A percentile compares a stretch with the other conserved stretches of the same genome.
Conservation (phyloP, 108 stramenopile species). For the Cyclotella cryptica region DNA sequence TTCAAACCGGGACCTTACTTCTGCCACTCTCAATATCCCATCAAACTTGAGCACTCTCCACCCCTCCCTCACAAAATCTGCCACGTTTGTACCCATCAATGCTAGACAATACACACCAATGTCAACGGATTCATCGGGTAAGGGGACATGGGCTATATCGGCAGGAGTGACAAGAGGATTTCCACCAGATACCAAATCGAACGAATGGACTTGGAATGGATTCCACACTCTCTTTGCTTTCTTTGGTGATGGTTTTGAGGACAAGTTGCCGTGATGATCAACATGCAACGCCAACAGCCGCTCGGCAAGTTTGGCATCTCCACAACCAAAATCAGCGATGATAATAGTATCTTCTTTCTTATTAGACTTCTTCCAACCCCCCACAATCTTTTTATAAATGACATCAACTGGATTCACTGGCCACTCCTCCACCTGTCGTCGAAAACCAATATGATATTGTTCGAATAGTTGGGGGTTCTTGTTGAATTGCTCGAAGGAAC, state of each 20-base stretch:
- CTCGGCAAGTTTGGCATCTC: slow-evolving; percentile 94
- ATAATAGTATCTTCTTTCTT: slow-evolving; percentile 28
- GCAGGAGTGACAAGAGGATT: slow-evolving; percentile 92
- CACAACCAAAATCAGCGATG: slow-evolving; percentile 99
- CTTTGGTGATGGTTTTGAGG: slow-evolving; percentile 11
- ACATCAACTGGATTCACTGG: slow-evolving; percentile 97
- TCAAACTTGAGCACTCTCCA: slow-evolving; percentile 84
- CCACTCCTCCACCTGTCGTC: slow-evolving; percentile 95
- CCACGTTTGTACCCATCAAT: slow-evolving; percentile 97
- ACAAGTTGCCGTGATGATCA: slow-evolving; percentile 17
- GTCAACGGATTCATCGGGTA: slow-evolving; percentile 86
- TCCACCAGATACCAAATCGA: slow-evolving; percentile 93
- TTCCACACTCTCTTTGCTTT: slow-evolving; percentile 14
- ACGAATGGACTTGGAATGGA: slow-evolving; percentile 88
- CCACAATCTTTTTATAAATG: slow-evolving; percentile 79
- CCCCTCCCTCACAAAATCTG: slow-evolving; percentile 95
- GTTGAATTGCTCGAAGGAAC: slow-evolving; percentile 82
- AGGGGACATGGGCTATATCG: slow-evolving; percentile 96
- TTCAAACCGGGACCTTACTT: slow-evolving; percentile 96
- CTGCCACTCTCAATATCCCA: slow-evolving; percentile 92
- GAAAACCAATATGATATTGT: slow-evolving; percentile 97
- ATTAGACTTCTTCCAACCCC: slow-evolving; percentile 27
- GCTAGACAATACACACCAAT: slow-evolving; percentile 95
- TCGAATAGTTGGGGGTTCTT: slow-evolving; percentile 93
- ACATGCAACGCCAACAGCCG: slow-evolving; percentile 53